Percentiles rank a stretch among this genome's conserved stretches.
These are phyloP conservation scores for Gamsiella multidivaricata DNA, from an alignment of 192 early-diverging fungal genomes.

Conservation along the genomic window DNA sequence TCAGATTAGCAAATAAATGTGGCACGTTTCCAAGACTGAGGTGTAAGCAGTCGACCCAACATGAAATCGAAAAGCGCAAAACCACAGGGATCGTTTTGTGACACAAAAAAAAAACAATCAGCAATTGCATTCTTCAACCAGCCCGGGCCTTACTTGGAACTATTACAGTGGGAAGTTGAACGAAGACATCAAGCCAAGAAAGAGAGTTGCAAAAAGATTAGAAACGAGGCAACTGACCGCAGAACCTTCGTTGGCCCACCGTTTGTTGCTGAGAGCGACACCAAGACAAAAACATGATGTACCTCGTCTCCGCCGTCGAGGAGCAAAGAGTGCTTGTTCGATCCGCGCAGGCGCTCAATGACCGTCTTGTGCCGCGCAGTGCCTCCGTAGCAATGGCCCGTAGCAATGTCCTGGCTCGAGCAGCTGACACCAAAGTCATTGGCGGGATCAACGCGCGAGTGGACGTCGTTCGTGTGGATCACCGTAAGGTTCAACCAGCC, in stretches of 20 bases:
- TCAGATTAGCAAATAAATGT: slow-evolving; percentile 15
- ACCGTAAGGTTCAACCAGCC: slow-evolving; percentile 52
- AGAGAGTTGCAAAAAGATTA: not conserved
- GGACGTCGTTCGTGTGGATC: slow-evolving; percentile 60
- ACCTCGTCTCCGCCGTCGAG: slow-evolving; percentile 83
- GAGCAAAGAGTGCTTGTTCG: slow-evolving; percentile 64
- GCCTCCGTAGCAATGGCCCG: slow-evolving; percentile 62
- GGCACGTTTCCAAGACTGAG: slow-evolving; percentile 2
- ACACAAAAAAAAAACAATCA: no score
- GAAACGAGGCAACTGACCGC: no score
- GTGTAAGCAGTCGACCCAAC: not conserved
- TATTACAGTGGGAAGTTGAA: not conserved
- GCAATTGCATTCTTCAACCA: not conserved
- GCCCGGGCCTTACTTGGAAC: not conserved
- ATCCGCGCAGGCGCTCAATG: slow-evolving; percentile 63
- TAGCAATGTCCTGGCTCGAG: slow-evolving; percentile 28
- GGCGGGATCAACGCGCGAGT: slow-evolving; percentile 50
- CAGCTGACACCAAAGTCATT: slow-evolving; percentile 51
- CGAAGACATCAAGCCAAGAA: not conserved
- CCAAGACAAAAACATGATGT: no score
- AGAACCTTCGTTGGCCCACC: no score
- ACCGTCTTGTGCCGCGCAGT: slow-evolving; percentile 71
- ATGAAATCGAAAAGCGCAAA: not conserved
- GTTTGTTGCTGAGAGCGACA: no score
- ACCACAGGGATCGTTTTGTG: not conserved